Evolutionary conservation across 768 basidiomycete species (phyloP).

Genomic region (Imleria badia): DNA sequence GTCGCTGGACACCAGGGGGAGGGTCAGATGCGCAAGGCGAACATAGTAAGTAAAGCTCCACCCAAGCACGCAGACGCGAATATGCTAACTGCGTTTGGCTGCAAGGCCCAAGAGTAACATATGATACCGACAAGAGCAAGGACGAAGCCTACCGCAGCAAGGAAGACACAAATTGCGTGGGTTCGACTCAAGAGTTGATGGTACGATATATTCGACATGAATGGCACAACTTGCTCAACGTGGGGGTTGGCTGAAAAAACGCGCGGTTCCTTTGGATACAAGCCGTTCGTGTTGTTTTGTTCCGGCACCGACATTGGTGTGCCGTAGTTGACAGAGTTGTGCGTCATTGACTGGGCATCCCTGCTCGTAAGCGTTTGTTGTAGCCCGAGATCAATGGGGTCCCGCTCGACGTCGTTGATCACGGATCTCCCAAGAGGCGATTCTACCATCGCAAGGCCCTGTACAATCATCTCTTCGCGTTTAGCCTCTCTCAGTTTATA

Average conservation of each 20-base stretch:
- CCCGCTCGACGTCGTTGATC: slow-evolving; percentile 13
- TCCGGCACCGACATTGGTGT: background rate
- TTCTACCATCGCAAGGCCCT: slow-evolving; percentile 22
- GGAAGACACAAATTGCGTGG: slow-evolving; percentile 49
- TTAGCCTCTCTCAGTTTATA: slow-evolving; percentile 55
- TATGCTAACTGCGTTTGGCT: slow-evolving; percentile 44
- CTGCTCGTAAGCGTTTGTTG: background rate
- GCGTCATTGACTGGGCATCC: background rate
- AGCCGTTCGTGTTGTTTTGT: no score
- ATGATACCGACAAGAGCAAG: slow-evolving; percentile 50
- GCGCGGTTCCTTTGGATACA: slow-evolving; percentile 11
- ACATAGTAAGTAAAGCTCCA: slow-evolving; percentile 29
- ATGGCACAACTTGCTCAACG: slow-evolving; percentile 49
- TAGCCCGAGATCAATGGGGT: background rate
- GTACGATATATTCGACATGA: slow-evolving; percentile 36
- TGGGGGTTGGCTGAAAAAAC: slow-evolving; percentile 48
- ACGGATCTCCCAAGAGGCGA: slow-evolving; percentile 17
- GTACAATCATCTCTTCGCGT: slow-evolving; percentile 43
- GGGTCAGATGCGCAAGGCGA: slow-evolving; percentile 4
- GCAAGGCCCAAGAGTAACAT: slow-evolving; percentile 49
- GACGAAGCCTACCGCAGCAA: slow-evolving; percentile 48
- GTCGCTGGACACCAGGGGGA: background rate
- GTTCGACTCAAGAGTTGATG: slow-evolving; percentile 46
- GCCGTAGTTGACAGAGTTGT: background rate
- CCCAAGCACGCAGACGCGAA: slow-evolving; percentile 42